These are phyloP conservation scores for Kokia cookei DNA, from an alignment of 441 rosid genomes.

Conservation along the genomic window DNA sequence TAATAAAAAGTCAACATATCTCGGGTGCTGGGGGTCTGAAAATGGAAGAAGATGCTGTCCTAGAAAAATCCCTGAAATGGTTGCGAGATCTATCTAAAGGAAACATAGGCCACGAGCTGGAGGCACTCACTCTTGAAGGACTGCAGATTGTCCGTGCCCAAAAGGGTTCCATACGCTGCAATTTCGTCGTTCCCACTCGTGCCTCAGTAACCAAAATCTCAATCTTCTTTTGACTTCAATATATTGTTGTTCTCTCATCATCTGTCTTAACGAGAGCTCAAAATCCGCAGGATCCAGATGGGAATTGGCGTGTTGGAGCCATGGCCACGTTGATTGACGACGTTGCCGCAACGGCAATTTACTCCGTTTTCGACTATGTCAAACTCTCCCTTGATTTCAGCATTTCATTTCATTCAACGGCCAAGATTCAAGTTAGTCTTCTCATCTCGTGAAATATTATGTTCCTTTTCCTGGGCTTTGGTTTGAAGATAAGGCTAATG, in stretches of 20 bases:
- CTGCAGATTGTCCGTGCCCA: slow-evolving; percentile 2
- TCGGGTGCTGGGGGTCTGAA: neutral
- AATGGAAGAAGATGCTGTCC: neutral
- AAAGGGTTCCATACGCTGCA: slow-evolving; percentile 30
- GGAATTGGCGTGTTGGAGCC: slow-evolving; percentile 46
- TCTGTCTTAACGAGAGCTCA: no score
- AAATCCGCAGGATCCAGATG: slow-evolving; percentile 27
- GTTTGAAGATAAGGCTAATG: neutral
- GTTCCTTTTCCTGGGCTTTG: neutral
- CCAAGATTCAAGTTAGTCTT: slow-evolving; percentile 28
- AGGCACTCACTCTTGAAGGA: slow-evolving; percentile 10
- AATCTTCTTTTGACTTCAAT: neutral
- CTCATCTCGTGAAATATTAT: neutral
- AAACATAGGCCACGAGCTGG: neutral
- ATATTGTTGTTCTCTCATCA: neutral
- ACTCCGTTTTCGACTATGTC: slow-evolving; percentile 7
- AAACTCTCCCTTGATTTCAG: slow-evolving; percentile 28
- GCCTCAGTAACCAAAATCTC: slow-evolving; percentile 20
- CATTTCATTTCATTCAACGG: slow-evolving; percentile 31
- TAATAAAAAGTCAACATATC: no score
- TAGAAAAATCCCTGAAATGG: slow-evolving; percentile 3
- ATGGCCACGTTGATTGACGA: slow-evolving; percentile 33
- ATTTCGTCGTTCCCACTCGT: slow-evolving; percentile 29
- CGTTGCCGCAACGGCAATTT: slow-evolving; percentile 23
- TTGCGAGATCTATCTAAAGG: slow-evolving; percentile 18